Evolutionary conservation across 768 basidiomycete species (phyloP).

Genomic region (Trametes elegans): DNA sequence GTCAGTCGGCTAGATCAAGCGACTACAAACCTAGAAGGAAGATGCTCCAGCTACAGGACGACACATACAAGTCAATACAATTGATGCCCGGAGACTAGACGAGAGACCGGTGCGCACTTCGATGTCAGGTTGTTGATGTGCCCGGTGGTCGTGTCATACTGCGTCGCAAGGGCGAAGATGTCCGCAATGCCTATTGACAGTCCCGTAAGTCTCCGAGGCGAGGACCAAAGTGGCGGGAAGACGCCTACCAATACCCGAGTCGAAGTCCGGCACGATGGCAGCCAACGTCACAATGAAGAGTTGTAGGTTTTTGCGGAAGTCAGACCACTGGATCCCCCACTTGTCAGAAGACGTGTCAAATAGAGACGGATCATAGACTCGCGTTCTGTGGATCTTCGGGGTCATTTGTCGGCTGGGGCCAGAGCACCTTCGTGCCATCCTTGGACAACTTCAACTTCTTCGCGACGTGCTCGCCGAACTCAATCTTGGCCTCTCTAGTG

Average conservation of each 20-base stretch:
- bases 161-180: constrained; percentile 56
- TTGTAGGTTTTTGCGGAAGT: constrained; percentile 50
- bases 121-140: constrained; percentile 64
- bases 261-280: constrained; percentile 65
- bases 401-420: constrained; percentile 67
- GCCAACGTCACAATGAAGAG: constrained; percentile 62
- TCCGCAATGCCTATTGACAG: constrained; percentile 55
- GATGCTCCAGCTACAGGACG: constrained; percentile 59
- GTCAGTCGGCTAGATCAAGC: neutral
- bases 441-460: constrained; percentile 52
- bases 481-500: constrained; percentile 56
- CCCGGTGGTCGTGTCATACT: constrained; percentile 52
- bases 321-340: constrained; percentile 58
- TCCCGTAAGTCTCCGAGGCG: no score
- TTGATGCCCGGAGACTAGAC: neutral
- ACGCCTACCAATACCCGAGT: constrained; percentile 55
- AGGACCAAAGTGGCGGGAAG: no score
- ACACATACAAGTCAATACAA: no score
- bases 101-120: constrained; percentile 30
- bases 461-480: constrained; percentile 57
- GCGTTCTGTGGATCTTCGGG: constrained; percentile 67
- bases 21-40: constrained; percentile 48
- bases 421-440: constrained; percentile 60
- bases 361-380: no score
- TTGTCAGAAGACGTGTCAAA: no score